phyloP scores from a whole-genome alignment of 768 basidiomycete species.

The Pisolithus tinctorius region DNA sequence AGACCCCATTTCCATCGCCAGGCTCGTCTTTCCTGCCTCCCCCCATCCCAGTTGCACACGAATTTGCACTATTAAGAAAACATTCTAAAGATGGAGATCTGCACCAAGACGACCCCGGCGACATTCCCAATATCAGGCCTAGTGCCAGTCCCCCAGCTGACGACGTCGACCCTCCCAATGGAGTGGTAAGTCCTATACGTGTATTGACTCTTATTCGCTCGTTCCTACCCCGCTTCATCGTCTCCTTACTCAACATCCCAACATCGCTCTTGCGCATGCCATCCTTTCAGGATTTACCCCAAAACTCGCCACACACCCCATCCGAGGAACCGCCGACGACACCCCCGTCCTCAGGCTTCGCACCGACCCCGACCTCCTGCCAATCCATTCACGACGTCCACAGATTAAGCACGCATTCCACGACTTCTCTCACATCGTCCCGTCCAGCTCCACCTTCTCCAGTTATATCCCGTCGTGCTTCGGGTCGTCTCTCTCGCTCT shows the following conservation, averaged over 20 bases:
- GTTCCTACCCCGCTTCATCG: slow-evolving; percentile 20
- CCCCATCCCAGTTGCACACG: slow-evolving; percentile 58
- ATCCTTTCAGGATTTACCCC: slow-evolving; percentile 18
- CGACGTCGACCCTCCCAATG: slow-evolving; percentile 10
- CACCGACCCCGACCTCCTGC: slow-evolving; percentile 19
- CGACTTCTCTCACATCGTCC: slow-evolving; percentile 35
- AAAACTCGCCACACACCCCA: background rate
- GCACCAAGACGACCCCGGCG: background rate
- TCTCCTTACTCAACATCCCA: slow-evolving; percentile 25
- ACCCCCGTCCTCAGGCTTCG: slow-evolving; percentile 33
- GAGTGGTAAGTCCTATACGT: slow-evolving; percentile 25
- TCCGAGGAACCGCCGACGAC: background rate
- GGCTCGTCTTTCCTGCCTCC: slow-evolving; percentile 65
- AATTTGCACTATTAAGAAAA: slow-evolving; percentile 44
- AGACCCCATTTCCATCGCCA: slow-evolving; percentile 50
- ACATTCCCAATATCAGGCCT: background rate
- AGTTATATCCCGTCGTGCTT: slow-evolving; percentile 38
- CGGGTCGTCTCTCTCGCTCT: slow-evolving; percentile 20
- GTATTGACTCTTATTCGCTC: slow-evolving; percentile 17
- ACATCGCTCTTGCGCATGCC: slow-evolving; percentile 21
- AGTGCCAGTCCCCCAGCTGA: background rate
- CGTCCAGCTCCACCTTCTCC: slow-evolving; percentile 62
- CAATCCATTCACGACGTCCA: slow-evolving; percentile 2
- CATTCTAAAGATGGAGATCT: slow-evolving; percentile 8
- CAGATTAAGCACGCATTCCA: slow-evolving; percentile 20